Evolutionary conservation across 2,329 filamentous ascomycete species (phyloP).

Genomic region (Pseudovirgaria hyperparasitica): DNA sequence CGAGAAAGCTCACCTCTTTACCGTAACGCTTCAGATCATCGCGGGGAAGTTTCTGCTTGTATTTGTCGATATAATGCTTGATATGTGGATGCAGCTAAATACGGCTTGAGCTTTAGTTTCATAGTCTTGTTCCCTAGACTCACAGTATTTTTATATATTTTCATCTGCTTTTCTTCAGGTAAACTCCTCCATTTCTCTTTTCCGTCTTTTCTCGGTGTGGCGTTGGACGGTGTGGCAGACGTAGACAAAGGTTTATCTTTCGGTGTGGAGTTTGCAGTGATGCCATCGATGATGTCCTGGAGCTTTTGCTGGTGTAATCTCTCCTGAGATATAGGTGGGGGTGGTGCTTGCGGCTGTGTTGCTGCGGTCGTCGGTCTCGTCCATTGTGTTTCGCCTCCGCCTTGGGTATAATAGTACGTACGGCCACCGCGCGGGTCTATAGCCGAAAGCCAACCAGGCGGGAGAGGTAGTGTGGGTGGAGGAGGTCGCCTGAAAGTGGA

Average conservation of each 20-base stretch:
- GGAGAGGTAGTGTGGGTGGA: slow-evolving; percentile 46
- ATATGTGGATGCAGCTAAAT: slow-evolving; percentile 68
- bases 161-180: slow-evolving; percentile 78
- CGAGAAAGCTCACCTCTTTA: slow-evolving; percentile 40
- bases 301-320: slow-evolving; percentile 64
- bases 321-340: slow-evolving; percentile 48
- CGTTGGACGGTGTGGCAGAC: slow-evolving; percentile 53
- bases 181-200: slow-evolving; percentile 58
- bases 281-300: slow-evolving; percentile 62
- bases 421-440: slow-evolving; percentile 53
- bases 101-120: too few species aligned
- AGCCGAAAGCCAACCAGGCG: slow-evolving; percentile 75
- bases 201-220: slow-evolving; percentile 42
- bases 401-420: slow-evolving; percentile 75
- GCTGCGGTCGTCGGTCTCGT: slow-evolving; percentile 59
- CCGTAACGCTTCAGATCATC: slow-evolving; percentile 56
- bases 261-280: slow-evolving; percentile 56
- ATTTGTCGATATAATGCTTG: slow-evolving; percentile 76
- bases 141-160: slow-evolving; percentile 88
- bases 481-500: slow-evolving; percentile 38
- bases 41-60: slow-evolving; percentile 72
- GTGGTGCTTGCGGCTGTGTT: slow-evolving; percentile 40
- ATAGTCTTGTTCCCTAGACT: too few species aligned
- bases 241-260: slow-evolving; percentile 36
- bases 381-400: slow-evolving; percentile 65